These are phyloP conservation scores for Raphidocelis subcapitata DNA, from an alignment of 139 green algal genomes.

Conservation along the genomic window DNA sequence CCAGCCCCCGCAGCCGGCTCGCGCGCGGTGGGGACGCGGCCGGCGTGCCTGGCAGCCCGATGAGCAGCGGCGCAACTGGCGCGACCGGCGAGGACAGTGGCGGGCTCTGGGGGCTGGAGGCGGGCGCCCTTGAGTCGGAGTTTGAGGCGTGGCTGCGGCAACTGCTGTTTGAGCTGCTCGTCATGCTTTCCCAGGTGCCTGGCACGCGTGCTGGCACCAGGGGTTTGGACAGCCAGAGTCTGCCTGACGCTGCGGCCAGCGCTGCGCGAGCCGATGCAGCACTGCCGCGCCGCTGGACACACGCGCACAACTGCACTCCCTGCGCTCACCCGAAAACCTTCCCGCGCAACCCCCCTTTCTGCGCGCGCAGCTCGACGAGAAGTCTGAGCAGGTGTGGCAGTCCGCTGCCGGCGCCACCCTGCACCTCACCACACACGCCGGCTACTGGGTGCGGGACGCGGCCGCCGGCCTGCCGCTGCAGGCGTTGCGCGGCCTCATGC, in stretches of 20 bases:
- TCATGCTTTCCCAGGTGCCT: slow-evolving; percentile 39
- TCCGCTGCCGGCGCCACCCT: slow-evolving; percentile 63
- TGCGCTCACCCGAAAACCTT: not conserved
- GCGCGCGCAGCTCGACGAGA: slow-evolving; percentile 29
- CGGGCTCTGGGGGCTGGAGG: not conserved
- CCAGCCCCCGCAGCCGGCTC: not conserved
- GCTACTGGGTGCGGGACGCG: slow-evolving; percentile 44
- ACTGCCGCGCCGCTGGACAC: not conserved
- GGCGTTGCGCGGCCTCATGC: slow-evolving; percentile 53
- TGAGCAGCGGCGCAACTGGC: too few species aligned
- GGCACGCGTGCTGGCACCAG: not conserved
- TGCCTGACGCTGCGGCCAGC: too few species aligned
- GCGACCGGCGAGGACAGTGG: too few species aligned
- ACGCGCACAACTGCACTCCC: not conserved
- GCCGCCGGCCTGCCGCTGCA: slow-evolving; percentile 45
- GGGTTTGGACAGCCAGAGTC: too few species aligned
- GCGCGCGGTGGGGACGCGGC: not conserved
- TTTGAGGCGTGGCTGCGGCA: slow-evolving; percentile 64
- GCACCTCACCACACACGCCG: slow-evolving; percentile 50
- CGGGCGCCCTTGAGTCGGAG: not conserved
- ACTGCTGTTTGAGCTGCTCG: slow-evolving; percentile 64
- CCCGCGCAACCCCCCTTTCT: not conserved
- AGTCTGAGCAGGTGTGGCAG: slow-evolving; percentile 54
- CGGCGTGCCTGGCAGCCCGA: too few species aligned
- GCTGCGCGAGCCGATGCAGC: too few species aligned